phyloP scores from a whole-genome alignment of 352 stramenopile species.

The Globisporangium paroecandrum region DNA sequence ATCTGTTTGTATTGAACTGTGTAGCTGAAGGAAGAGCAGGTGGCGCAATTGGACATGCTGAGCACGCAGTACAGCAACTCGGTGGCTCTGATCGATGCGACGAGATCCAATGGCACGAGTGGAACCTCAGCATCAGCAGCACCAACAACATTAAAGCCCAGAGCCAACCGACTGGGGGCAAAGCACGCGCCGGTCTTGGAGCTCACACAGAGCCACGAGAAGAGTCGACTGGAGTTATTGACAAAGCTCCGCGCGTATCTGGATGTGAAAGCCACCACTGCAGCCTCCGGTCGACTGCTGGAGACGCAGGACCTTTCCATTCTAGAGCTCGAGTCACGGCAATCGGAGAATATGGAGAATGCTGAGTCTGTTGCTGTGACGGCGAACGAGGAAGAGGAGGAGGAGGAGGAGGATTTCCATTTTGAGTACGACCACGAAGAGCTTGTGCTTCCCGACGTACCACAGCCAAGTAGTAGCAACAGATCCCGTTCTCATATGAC shows the following conservation, averaged over 20 bases:
- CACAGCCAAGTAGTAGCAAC: neutral
- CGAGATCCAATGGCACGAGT: neutral
- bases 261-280: neutral
- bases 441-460: neutral
- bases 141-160: too few relatives aligned
- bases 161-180: neutral
- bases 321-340: neutral
- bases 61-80: constrained; percentile 9
- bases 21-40: constrained; percentile 13
- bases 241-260: constrained; percentile 5
- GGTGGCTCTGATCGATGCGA: neutral
- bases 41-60: constrained; percentile 2
- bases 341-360: neutral
- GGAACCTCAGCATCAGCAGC: neutral
- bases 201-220: constrained; percentile 10
- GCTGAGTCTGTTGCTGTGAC: neutral
- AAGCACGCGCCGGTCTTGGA: constrained; percentile 3
- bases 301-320: neutral
- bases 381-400: neutral
- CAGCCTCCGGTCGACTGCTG: neutral
- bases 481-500: neutral
- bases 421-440: constrained; percentile 12
- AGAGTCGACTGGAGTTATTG: constrained; percentile 12
- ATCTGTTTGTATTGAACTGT: constrained; percentile 2
- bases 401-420: neutral